Percentiles rank a stretch among this genome's conserved stretches.
phyloP scores from a whole-genome alignment of 2,329 filamentous ascomycete genomes.

The Exophiala alcalophila region DNA sequence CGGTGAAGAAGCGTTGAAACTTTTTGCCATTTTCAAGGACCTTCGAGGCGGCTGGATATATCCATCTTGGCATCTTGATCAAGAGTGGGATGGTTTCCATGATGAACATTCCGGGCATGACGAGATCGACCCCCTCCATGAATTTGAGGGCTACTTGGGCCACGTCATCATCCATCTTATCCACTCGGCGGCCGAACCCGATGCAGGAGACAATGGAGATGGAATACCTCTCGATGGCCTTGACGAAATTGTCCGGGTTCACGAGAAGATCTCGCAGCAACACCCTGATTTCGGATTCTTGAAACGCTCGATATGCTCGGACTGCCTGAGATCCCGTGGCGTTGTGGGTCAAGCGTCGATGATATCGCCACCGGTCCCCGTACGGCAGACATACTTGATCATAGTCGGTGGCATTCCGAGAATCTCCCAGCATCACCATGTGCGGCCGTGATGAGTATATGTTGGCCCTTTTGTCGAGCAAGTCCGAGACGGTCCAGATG shows the following conservation, averaged over 20 bases:
- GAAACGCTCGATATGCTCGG: constrained; percentile 51
- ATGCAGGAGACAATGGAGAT: constrained; percentile 42
- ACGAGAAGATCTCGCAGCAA: constrained; percentile 46
- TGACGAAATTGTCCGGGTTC: constrained; percentile 38
- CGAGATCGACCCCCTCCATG: constrained; percentile 22
- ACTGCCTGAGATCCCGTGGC: constrained; percentile 56
- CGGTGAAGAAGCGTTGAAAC: constrained; percentile 46
- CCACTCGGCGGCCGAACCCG: constrained; percentile 38
- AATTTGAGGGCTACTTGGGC: constrained; percentile 16
- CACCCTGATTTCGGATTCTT: constrained; percentile 57
- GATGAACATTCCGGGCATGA: constrained; percentile 21
- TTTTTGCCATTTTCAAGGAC: background rate
- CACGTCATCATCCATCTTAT: constrained; percentile 53
- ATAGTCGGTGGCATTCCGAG: constrained; percentile 36
- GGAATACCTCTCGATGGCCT: constrained; percentile 41
- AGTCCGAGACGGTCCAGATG: constrained; percentile 33
- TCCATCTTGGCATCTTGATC: constrained; percentile 48
- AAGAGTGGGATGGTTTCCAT: constrained; percentile 34
- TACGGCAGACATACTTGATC: constrained; percentile 46
- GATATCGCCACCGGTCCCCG: constrained; percentile 38
- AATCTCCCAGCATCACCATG: constrained; percentile 32
- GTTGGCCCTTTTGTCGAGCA: constrained; percentile 36
- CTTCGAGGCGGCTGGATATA: background rate
- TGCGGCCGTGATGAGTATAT: constrained; percentile 36
- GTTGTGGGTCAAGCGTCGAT: constrained; percentile 52